Percentiles rank a stretch among this genome's conserved stretches.
Evolutionary conservation across 768 basidiomycete species (phyloP).

Genomic region (Pleurotus pulmonarius): DNA sequence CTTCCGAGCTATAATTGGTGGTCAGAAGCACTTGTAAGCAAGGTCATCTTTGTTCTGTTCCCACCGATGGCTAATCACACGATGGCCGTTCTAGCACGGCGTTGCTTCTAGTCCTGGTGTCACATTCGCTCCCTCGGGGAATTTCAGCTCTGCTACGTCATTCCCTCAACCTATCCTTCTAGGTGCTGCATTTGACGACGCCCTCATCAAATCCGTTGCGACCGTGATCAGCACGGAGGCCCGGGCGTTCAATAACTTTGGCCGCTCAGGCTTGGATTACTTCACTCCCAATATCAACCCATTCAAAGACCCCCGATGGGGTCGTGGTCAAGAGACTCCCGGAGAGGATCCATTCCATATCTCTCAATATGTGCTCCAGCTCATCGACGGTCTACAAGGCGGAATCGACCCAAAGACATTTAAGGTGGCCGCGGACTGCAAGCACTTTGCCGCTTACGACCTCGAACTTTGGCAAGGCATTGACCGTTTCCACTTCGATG

Average conservation of each 20-base stretch:
- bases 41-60: not conserved
- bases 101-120: slow-evolving; percentile 52
- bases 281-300: slow-evolving; percentile 58
- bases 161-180: slow-evolving; percentile 56
- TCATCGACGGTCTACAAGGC: slow-evolving; percentile 54
- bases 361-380: slow-evolving; percentile 49
- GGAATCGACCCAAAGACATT: slow-evolving; percentile 47
- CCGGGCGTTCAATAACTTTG: slow-evolving; percentile 54
- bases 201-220: slow-evolving; percentile 46
- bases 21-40: slow-evolving; percentile 52
- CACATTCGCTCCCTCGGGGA: slow-evolving; percentile 41
- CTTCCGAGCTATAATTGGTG: slow-evolving; percentile 58
- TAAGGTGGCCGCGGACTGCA: slow-evolving; percentile 55
- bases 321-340: slow-evolving; percentile 58
- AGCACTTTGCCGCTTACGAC: slow-evolving; percentile 60
- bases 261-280: slow-evolving; percentile 49
- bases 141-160: slow-evolving; percentile 56
- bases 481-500: slow-evolving; percentile 46
- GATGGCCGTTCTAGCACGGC: slow-evolving; percentile 39
- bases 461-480: slow-evolving; percentile 54
- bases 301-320: slow-evolving; percentile 64
- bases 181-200: slow-evolving; percentile 53
- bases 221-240: slow-evolving; percentile 53
- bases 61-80: not conserved
- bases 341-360: slow-evolving; percentile 57